Evolutionary conservation across 75 land plant genomes (phyloP), one percentile per base, ranked within the genome.

Genomic region (Adiantum capillusveneris): DNA sequence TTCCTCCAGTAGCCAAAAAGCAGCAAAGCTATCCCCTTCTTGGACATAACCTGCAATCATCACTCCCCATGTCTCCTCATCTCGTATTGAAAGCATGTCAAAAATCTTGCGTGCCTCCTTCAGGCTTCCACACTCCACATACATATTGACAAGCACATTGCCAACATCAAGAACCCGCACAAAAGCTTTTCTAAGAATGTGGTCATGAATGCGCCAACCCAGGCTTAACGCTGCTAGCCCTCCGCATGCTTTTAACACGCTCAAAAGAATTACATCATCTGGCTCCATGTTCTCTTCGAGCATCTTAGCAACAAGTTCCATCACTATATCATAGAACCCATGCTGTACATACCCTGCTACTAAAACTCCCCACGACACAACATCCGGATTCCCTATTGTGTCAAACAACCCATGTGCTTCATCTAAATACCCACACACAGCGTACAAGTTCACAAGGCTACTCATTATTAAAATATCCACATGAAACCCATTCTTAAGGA

Each of bases 51-150:
- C 72, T 18, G 72, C 58, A 9, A 69, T 63, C 72, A 69, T 69
- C 3, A 69, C 20, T 53, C 31, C 60, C 72, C 72, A 69, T 44
- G 72, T 52, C 20, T 65, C 68, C n/a, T 55, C 52, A 55, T 64
- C 43, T 21, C 43, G 52, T 21, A 3, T 22, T 21, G 59, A 1
- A 49, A 69, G 64, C 0, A 18, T 39, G 18, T 69, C 68, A 36
- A 69, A 69, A n/a, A 53, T 12, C 6, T 41, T 24, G 20, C 59
- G 12, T 25, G 68, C 73, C 34, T 29, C 53, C 44, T 31, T 21
- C 28, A 65, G 12, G 26, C 56, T 57, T 21, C 73, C 60, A 45
- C 61, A 55, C 45, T 57, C 65, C 25, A 36, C 69, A 58, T 70
- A 70, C 70, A 72, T 66, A 22, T 66, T 63, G 13, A 72, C 19